Base-by-base conservation (phyloP, 768 basidiomycete genomes). In the Coprinopsis sp. region DNA sequence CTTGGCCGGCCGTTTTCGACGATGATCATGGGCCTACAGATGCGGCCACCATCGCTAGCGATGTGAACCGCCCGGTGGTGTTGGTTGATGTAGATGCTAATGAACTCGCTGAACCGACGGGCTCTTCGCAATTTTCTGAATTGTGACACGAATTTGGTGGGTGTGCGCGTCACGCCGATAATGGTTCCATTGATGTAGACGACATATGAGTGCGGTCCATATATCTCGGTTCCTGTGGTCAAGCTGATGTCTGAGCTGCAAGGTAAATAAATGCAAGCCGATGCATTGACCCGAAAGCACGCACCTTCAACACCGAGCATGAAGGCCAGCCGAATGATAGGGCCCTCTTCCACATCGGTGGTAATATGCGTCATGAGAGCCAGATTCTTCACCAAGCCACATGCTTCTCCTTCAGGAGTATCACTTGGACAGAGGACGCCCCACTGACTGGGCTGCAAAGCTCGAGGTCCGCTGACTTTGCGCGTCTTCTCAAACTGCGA, bases 341-440 rank as follows among this genome's bases (percentile, higher is more conserved):
- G 94, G 50, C 84, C 90, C 64, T 99, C 96, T 51, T 95, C 93
- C 24, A 93, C 95, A 64, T 98, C 96, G 33, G 96, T 98, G 7
- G 96, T 99, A 63, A 99, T 98, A 66, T 99, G 95, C 3, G 96
- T 98, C 96, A 99, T 99, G 13, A 99, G 73, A 3, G 96, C 96
- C 51, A 99, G 70, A 67, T 99, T 99, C 73, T 99, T 99, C 37
- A 99, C 96, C 49, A 99, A 70, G 21, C 96, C 96, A 61, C 96
- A 99, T 14, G 96, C 96, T 69, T 99, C 96, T 61, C 96, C 96
- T 82, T 99, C 96, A 0, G 96, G 96, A 0, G 96, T 99, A 65
- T 99, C 96, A 61, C 90, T 92, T 1, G 96, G 91, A 68, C 96
- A 99, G 16, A 98, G 72, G 72, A 99, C 90, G 29, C 96, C 96